These are phyloP conservation scores for Fusarium sp. DNA, from an alignment of 2,329 filamentous ascomycete species.

Conservation along the genomic window DNA sequence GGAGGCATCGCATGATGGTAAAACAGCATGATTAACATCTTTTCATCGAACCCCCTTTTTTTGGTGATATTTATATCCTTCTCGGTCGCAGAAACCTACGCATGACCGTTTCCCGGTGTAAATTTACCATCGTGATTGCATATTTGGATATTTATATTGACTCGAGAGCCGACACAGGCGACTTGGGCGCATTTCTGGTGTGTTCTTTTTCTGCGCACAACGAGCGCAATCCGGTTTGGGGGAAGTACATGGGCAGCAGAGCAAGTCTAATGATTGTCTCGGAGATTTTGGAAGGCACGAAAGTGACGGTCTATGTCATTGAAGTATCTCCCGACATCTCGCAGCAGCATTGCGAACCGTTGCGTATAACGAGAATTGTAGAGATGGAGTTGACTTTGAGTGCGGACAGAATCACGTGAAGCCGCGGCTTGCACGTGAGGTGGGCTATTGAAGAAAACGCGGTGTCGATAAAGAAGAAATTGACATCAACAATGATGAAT, in stretches of 20 bases:
- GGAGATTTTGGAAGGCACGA: slow-evolving; percentile 11
- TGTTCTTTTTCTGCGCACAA: slow-evolving; percentile 19
- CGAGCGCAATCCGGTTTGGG: slow-evolving; percentile 8
- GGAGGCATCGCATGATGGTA: slow-evolving; percentile 34
- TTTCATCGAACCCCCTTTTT: background rate
- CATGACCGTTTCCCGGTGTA: too few species aligned
- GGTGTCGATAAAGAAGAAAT: slow-evolving; percentile 2
- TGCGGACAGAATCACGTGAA: slow-evolving; percentile 38
- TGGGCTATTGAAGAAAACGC: slow-evolving; percentile 13
- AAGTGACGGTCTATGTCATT: background rate
- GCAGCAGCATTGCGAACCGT: slow-evolving; percentile 15
- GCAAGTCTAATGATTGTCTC: slow-evolving; percentile 28
- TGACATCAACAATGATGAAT: slow-evolving; percentile 17
- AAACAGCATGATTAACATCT: slow-evolving; percentile 19
- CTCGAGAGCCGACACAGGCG: slow-evolving; percentile 9
- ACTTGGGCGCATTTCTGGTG: slow-evolving; percentile 22
- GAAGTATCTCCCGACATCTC: background rate
- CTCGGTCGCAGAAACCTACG: background rate
- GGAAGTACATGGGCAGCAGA: background rate
- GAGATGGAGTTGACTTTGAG: slow-evolving; percentile 22
- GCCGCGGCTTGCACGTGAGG: slow-evolving; percentile 25
- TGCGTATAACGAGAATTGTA: slow-evolving; percentile 3
- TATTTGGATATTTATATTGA: background rate
- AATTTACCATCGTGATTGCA: too few species aligned
- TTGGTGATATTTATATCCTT: background rate